Evolutionary conservation across 78 protist genomes (phyloP), one percentile per base, ranked within the genome.

Genomic region (Mantamonas sphyraenae): DNA sequence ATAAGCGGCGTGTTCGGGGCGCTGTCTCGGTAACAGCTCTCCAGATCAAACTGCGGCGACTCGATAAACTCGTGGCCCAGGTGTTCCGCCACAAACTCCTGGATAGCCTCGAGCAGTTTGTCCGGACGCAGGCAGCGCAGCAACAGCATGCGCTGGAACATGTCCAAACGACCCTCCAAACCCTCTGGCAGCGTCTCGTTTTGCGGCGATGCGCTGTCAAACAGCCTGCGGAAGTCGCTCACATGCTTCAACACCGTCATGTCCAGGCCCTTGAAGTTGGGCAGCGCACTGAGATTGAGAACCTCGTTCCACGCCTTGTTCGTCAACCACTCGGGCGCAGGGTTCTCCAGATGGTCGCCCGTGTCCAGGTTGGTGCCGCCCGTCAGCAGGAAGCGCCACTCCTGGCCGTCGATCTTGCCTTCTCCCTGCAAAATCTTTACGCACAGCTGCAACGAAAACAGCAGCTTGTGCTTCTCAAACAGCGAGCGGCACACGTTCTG

Each of bases 11-110:
- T 47, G 20, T 3, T n/a, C 22, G 80, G 51, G 20, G 50, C 16
- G 39, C 88, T 77, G 73, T 81, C 91, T 42, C 24, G 2, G 71
- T 34, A 93, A 19, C 82, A 76, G 40, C 45, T 58, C 31, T 74
- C 77, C 28, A 90, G 76, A 68, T 93, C 86, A 64, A 88, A 86
- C 26, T 86, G 59, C 39, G 94, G 97, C n/a, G 97, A 95, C 64
- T 86, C 84, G 71, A 90, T 76, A 58, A 71, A 89, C 28, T 24
- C 20, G 30, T 39, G 24, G 24, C 82, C 93, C 40, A 89, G 58
- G n/a, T 76, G 45, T 2, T 1, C 26, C 28, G 73, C 20, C 33
- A 89, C 82, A 42, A 59, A 84, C 56, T 42, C 78, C 60, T 55
- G 76, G 24, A 89, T 47, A 8, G 65, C 73, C 24, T 17, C 31